These are phyloP conservation scores for Saccharomyces mikatae DNA, from an alignment of 805 yeast species.

Conservation along the genomic window DNA sequence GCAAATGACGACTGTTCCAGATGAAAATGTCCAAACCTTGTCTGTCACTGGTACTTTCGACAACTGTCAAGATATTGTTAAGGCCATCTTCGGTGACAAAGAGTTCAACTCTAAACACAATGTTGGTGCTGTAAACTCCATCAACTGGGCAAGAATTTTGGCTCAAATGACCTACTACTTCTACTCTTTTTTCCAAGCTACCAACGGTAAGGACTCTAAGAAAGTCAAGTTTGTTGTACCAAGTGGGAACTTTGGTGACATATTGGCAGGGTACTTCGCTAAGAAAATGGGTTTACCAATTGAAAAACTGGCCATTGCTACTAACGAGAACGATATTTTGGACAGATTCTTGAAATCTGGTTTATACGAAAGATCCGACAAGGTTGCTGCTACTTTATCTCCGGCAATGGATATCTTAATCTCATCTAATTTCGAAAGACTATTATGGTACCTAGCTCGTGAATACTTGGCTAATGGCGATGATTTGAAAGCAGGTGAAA, in stretches of 20 bases:
- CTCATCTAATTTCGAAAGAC: constrained; percentile 92
- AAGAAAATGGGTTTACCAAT: constrained; percentile 91
- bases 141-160: constrained; percentile 97
- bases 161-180: constrained; percentile 97
- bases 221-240: constrained; percentile 82
- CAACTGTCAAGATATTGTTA: constrained; percentile 95
- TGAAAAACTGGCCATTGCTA: constrained; percentile 81
- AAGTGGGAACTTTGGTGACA: constrained; percentile 97
- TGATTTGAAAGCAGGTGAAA: constrained; percentile 68
- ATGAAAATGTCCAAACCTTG: constrained; percentile 85
- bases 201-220: constrained; percentile 34
- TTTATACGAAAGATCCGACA: constrained; percentile 63
- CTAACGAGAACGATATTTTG: constrained; percentile 90
- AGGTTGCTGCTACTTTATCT: constrained; percentile 80
- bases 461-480: constrained; percentile 42
- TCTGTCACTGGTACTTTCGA: constrained; percentile 95
- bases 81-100: constrained; percentile 81
- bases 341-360: constrained; percentile 88
- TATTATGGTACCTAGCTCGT: constrained; percentile 87
- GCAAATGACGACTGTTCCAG: constrained; percentile 96
- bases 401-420: constrained; percentile 99
- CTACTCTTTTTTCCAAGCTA: constrained; percentile 75
- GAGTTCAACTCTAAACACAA: constrained; percentile 86
- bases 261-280: constrained; percentile 93
- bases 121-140: constrained; percentile 95